Evolutionary conservation across 202 grass and related monocot genomes (phyloP).

Genomic region (Thinopyrum obtusiflorum): DNA sequence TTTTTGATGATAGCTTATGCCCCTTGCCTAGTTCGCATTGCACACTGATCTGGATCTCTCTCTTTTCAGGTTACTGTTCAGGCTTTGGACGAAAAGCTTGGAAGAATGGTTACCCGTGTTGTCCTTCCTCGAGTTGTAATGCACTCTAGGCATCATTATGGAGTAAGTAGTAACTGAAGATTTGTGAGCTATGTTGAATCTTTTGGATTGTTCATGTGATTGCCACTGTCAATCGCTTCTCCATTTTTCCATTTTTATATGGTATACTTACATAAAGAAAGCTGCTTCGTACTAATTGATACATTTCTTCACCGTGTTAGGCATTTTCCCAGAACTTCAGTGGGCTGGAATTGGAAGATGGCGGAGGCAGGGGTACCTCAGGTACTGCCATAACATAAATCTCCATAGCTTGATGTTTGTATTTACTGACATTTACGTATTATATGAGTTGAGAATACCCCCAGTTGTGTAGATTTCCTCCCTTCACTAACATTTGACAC

Average conservation of each 20-base stretch:
- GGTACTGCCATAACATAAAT: slow-evolving; percentile 43
- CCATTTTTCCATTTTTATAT: slow-evolving; percentile 23
- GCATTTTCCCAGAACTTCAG: slow-evolving; percentile 97
- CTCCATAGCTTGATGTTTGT: neutral
- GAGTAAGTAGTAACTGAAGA: slow-evolving; percentile 58
- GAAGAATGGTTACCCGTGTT: slow-evolving; percentile 84
- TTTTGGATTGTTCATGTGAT: neutral
- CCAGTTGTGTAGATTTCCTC: neutral
- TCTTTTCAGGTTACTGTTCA: slow-evolving; percentile 78
- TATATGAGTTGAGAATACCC: neutral
- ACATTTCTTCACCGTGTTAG: slow-evolving; percentile 36
- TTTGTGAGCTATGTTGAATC: neutral
- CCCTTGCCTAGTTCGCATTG: neutral
- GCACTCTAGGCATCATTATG: slow-evolving; percentile 98
- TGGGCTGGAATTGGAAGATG: slow-evolving; percentile 96
- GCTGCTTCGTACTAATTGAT: neutral
- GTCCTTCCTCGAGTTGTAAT: slow-evolving; percentile 95
- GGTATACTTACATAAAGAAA: neutral
- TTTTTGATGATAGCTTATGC: neutral
- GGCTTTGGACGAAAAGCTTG: slow-evolving; percentile 89
- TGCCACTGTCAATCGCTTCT: neutral
- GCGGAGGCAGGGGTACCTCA: slow-evolving; percentile 96
- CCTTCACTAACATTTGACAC: slow-evolving; percentile 22
- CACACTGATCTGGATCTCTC: slow-evolving; percentile 1
- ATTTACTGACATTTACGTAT: neutral